Evolutionary conservation across 2,329 filamentous ascomycete genomes (phyloP).

Genomic region (Thielaviopsis ethacetica): DNA sequence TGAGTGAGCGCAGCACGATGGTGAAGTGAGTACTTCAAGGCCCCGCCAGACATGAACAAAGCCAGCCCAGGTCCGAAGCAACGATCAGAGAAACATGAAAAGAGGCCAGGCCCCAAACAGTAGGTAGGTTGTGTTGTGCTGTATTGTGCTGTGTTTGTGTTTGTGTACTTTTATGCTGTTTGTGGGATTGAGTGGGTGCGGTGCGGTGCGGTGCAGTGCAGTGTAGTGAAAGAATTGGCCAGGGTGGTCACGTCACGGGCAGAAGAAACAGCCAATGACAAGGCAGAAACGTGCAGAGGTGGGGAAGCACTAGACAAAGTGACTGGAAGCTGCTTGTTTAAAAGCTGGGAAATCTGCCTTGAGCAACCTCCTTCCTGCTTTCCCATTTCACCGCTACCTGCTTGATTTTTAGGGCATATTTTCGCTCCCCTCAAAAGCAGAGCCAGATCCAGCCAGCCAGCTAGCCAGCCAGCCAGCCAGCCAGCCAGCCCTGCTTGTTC

Average conservation of each 20-base stretch:
- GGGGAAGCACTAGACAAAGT: constrained; percentile 1
- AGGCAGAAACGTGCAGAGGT: neutral
- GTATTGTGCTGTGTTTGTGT: too few species aligned
- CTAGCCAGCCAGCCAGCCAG: too few species aligned
- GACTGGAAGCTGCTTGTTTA: constrained; percentile 2
- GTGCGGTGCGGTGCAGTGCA: too few species aligned
- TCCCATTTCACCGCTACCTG: constrained; percentile 1
- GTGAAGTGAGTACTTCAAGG: too few species aligned
- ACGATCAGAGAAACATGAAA: too few species aligned
- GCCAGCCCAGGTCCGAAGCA: too few species aligned
- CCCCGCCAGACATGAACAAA: too few species aligned
- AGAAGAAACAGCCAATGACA: constrained; percentile 5
- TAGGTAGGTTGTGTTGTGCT: too few species aligned
- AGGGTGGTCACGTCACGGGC: constrained; percentile 11
- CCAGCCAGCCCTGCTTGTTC: neutral
- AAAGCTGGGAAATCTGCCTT: constrained; percentile 9
- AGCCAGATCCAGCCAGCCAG: neutral
- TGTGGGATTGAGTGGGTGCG: too few species aligned
- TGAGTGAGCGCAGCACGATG: too few species aligned
- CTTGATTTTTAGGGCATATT: neutral
- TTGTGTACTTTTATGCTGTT: too few species aligned
- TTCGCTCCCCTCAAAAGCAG: constrained; percentile 3
- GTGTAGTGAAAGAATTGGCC: neutral
- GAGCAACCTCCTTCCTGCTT: constrained; percentile 1
- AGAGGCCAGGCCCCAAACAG: too few species aligned